Evolutionary conservation across 306 rosid species (phyloP), one percentile per base, ranked within the genome.

Genomic region (Vigna angularis): DNA sequence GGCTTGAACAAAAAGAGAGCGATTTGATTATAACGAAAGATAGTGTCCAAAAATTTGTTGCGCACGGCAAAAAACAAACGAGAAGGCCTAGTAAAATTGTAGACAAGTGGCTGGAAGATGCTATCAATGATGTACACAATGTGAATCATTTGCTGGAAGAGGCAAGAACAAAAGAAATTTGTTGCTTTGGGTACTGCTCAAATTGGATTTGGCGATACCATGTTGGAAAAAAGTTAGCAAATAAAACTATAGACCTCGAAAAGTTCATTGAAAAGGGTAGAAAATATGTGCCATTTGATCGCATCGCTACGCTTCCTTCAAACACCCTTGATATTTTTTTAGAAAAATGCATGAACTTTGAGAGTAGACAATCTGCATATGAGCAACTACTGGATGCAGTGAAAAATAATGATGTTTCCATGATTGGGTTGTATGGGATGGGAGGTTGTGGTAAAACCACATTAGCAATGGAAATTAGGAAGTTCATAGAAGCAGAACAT

Each of bases 381-480:
- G 30, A 59, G 11, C 2, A 70, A 9, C 47, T 70, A 32, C 14
- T 70, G 66, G 72, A 78, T 47, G 64, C 72, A 49, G 0, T 79
- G n/a, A 36, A 32, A 70, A 55, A 50, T 61, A 65, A 70, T 11
- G 22, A 30, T 45, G 45, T 24, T 32, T 1, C 3, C 11, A 49
- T 50, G 52, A 71, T 79, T 59, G 77, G 83, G 7, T 70, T 79
- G 66, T 59, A 47, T 70, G 82, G 78, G 9, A 57, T 50, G 64
- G 78, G 65, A 6, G 73, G 78, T 26, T 62, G 56, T 7, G 78
- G 83, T 40, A 80, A 73, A 66, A 80, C 84, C 34, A 73, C 75
- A 0, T 8, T 80, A 28, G 79, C 42, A 13, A 30, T 53, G 66
- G 70, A 65, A 3, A 24, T 55, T 6, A 18, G 6, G 4, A 82